Conservation (phyloP, 129 eudicot genomes). For the Ambrosia artemisiifolia region DNA sequence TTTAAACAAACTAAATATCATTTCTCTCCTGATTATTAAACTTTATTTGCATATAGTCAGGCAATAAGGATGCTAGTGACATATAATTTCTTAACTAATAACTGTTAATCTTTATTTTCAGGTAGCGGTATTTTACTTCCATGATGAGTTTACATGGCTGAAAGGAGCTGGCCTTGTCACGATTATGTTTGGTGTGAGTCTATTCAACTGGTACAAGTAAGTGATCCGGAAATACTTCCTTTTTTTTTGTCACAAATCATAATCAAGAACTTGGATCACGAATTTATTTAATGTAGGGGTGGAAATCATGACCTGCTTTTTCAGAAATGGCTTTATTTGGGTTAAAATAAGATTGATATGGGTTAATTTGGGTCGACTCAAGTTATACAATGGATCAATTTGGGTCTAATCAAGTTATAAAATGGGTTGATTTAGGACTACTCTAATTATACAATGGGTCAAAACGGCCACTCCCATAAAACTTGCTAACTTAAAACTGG, state of each 20-base stretch:
- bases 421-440: no score
- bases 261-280: not conserved
- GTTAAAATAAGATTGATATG: no score
- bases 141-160: constrained; percentile 89
- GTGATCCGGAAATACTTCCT: constrained; percentile 23
- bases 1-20: not conserved
- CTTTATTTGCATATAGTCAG: not conserved
- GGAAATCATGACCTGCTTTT: no score
- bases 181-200: constrained; percentile 83
- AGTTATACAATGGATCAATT: no score
- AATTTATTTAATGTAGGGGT: no score
- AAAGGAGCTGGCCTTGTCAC: constrained; percentile 80
- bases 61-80: not conserved
- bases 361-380: no score
- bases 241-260: not conserved
- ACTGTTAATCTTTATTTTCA: constrained; percentile 34
- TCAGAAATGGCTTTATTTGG: no score
- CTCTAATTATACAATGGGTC: no score
- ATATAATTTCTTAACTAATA: not conserved
- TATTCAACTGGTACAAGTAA: constrained; percentile 98
- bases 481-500: no score
- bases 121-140: constrained; percentile 97
- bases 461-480: no score
- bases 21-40: not conserved
- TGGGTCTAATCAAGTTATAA: no score